phyloP scores from a whole-genome alignment of 2,329 filamentous ascomycete genomes.

The Xylariaceae sp. region DNA sequence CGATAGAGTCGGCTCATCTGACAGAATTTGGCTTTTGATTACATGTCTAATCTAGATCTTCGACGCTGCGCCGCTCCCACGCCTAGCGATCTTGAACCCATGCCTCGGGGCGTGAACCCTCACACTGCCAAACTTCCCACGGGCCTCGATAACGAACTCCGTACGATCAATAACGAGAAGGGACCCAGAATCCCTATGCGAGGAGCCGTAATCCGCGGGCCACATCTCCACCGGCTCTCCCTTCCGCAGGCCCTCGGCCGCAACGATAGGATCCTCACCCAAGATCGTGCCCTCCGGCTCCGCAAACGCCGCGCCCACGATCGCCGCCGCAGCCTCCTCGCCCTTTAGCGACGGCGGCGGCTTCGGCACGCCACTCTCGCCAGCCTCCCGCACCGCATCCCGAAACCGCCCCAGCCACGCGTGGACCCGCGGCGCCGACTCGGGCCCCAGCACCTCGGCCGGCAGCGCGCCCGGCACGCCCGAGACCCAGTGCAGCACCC shows the following conservation, averaged over 20 bases:
- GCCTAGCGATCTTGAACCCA: constrained; percentile 57
- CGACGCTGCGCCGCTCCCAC: constrained; percentile 28
- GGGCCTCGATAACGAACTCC: constrained; percentile 65
- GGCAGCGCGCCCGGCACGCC: constrained; percentile 62
- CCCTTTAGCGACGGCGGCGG: constrained; percentile 55
- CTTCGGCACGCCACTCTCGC: constrained; percentile 49
- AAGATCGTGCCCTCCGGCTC: constrained; percentile 46
- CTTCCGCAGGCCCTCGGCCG: constrained; percentile 53
- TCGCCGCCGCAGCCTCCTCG: constrained; percentile 55
- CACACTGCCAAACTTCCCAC: constrained; percentile 50
- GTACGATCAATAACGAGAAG: constrained; percentile 57
- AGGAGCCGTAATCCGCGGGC: constrained; percentile 67
- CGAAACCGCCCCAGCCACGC: constrained; percentile 70
- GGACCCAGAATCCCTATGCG: constrained; percentile 62
- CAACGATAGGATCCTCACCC: constrained; percentile 56
- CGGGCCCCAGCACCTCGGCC: constrained; percentile 54
- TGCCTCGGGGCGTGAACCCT: constrained; percentile 67
- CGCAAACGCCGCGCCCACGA: constrained; percentile 53
- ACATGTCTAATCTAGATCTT: no score
- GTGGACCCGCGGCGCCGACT: constrained; percentile 64
- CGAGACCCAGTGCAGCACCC: constrained; percentile 70
- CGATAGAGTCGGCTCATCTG: neutral
- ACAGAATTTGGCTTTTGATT: no score
- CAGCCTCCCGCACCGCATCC: constrained; percentile 50
- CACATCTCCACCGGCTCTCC: constrained; percentile 63